Evolutionary conservation across 495 filamentous ascomycete genomes (phyloP).

Genomic region (Penicillium silybi): DNA sequence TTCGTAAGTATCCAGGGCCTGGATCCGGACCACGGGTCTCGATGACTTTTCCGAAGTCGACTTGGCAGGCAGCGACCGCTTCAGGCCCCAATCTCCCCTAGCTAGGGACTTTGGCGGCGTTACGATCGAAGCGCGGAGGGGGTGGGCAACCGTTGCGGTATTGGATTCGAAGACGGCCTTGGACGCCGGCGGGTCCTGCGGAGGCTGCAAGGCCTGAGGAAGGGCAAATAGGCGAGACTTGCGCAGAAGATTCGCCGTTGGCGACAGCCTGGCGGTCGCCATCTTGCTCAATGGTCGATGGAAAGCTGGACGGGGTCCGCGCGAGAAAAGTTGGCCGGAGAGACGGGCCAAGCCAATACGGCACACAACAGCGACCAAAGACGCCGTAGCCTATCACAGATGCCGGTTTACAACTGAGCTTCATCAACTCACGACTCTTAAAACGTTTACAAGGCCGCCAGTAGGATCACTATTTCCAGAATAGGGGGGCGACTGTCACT

Average conservation of each 20-base stretch:
- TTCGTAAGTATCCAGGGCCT: constrained; percentile 77
- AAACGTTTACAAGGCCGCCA: no score
- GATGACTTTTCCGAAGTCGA: constrained; percentile 64
- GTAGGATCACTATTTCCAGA: no score
- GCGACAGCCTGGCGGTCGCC: constrained; percentile 50
- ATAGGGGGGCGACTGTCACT: no score
- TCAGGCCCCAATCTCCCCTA: constrained; percentile 92
- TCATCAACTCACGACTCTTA: no score
- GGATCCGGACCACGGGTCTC: constrained; percentile 66
- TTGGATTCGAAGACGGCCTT: constrained; percentile 48
- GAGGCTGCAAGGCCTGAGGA: constrained; percentile 50
- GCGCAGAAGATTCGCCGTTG: constrained; percentile 61
- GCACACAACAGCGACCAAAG: constrained; percentile 10
- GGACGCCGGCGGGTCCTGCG: constrained; percentile 38
- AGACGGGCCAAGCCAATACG: constrained; percentile 19
- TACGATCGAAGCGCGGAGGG: constrained; percentile 80
- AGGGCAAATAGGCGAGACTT: constrained; percentile 64
- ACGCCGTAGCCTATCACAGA: constrained; percentile 1
- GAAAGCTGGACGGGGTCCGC: constrained; percentile 14
- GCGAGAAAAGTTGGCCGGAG: constrained; percentile 38
- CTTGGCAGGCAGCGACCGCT: constrained; percentile 73
- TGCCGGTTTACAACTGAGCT: no score
- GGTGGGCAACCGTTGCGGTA: constrained; percentile 70
- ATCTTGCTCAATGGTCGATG: constrained; percentile 35
- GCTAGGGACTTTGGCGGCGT: constrained; percentile 70